Conservation (phyloP, 2,329 filamentous ascomycete species). For the Colletotrichum phormii region DNA sequence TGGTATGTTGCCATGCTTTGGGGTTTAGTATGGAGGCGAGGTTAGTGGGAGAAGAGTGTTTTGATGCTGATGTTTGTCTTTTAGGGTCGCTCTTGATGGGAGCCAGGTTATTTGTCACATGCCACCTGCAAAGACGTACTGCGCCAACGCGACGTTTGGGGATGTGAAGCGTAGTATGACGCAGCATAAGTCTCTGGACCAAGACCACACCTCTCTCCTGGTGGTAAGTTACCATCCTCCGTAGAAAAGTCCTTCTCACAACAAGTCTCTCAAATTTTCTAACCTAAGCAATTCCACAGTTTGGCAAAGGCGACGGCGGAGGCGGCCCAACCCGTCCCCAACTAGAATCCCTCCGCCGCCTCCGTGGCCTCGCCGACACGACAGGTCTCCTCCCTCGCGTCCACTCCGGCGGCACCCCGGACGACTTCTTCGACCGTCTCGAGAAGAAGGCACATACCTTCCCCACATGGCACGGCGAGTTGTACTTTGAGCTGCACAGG, state of each 20-base stretch:
- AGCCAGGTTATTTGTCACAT: constrained; percentile 78
- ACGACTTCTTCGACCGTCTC: constrained; percentile 73
- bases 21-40: too few relatives aligned
- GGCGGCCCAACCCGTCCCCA: constrained; percentile 75
- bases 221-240: constrained; percentile 52
- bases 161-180: constrained; percentile 73
- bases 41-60: too few relatives aligned
- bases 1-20: constrained; percentile 53
- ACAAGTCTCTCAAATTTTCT: too few relatives aligned
- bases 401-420: constrained; percentile 72
- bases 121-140: constrained; percentile 75
- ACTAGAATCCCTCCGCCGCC: constrained; percentile 74
- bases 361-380: constrained; percentile 72
- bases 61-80: not conserved
- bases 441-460: constrained; percentile 71
- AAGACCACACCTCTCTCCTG: constrained; percentile 72
- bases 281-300: too few relatives aligned
- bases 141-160: constrained; percentile 73
- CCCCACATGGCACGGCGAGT: constrained; percentile 76
- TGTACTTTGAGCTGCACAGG: constrained; percentile 77
- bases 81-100: constrained; percentile 69
- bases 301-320: constrained; percentile 76
- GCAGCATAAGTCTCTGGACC: constrained; percentile 75
- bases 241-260: too few relatives aligned
- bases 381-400: constrained; percentile 68